phyloP scores from a whole-genome alignment of 164 flowering plant genomes.

The Buxus sempervirens region DNA sequence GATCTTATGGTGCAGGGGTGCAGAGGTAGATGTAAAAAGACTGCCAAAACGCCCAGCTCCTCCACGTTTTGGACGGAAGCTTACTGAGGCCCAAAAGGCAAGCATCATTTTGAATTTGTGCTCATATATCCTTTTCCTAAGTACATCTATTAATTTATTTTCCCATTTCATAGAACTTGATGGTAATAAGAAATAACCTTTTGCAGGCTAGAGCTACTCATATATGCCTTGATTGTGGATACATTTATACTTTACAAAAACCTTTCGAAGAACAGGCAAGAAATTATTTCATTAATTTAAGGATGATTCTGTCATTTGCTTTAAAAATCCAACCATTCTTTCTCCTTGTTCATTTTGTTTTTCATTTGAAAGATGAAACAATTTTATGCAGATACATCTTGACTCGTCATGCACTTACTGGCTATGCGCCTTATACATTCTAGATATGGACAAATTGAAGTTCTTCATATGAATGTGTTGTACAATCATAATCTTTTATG shows the following conservation, averaged over 20 bases:
- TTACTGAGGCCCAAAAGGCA: slow-evolving; percentile 88
- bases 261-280: slow-evolving; percentile 95
- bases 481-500: too few relatives aligned
- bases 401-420: too few relatives aligned
- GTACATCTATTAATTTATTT: background rate
- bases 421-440: too few relatives aligned
- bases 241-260: slow-evolving; percentile 66
- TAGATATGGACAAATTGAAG: too few relatives aligned
- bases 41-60: slow-evolving; percentile 95
- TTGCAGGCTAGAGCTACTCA: slow-evolving; percentile 94
- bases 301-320: background rate
- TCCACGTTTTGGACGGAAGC: slow-evolving; percentile 92
- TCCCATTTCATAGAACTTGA: background rate
- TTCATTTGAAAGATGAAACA: too few relatives aligned
- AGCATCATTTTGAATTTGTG: slow-evolving; percentile 8
- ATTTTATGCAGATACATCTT: too few relatives aligned
- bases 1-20: slow-evolving; percentile 44
- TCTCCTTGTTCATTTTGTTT: too few relatives aligned
- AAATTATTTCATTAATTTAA: slow-evolving; percentile 1
- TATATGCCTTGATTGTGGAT: slow-evolving; percentile 95
- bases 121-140: background rate
- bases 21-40: slow-evolving; percentile 77
- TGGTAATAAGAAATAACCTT: background rate
- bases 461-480: too few relatives aligned
- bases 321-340: too few relatives aligned